Evolutionary conservation across 345 rosid species (phyloP), one percentile per base, ranked within the genome.

Genomic region (Dipteronia dyeriana): DNA sequence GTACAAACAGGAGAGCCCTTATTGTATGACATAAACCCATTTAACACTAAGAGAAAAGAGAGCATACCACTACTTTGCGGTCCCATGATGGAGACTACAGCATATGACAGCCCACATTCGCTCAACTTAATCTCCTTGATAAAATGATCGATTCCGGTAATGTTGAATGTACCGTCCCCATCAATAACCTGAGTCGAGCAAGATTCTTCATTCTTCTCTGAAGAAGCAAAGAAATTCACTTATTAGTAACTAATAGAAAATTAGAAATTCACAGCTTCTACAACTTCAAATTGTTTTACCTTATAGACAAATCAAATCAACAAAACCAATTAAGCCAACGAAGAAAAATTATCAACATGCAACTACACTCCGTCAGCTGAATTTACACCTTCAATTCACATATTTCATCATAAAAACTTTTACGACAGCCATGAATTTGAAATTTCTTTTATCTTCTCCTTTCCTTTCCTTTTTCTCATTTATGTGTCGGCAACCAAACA

Each of bases 1-100:
- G 7, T 12, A 59, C 29, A 57, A 75, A 67, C 47, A 34, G 20
- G 54, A 51, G 23, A 81, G 68, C 64, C 53, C 71, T 38, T 0
- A 23, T 66, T 4, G 62, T n/a, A 70, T 57, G 29, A 77, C n/a
- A 60, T 4, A 9, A 47, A 20, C 3, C 69, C 68, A 31, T 11
- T 11, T 53, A 75, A 78, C 38, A 66, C 14, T 38, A 25, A 41
- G 56, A 75, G 53, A 51, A 22, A 67, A 69, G 41, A 17, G 78
- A 60, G 82, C 95, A 75, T 88, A 97, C 99, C 99, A 60, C 99
- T 97, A 81, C 98, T 97, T 79, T 94, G 99, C 1, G 99, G 99
- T 70, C 99, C 99, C 99, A 97, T 97, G 79, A 97, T 97, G 57
- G 99, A 90, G 80, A 91, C 99, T 54, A 92, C 85, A 7, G 98